phyloP scores from a whole-genome alignment of 345 rosid genomes.

The Microcos paniculata region DNA sequence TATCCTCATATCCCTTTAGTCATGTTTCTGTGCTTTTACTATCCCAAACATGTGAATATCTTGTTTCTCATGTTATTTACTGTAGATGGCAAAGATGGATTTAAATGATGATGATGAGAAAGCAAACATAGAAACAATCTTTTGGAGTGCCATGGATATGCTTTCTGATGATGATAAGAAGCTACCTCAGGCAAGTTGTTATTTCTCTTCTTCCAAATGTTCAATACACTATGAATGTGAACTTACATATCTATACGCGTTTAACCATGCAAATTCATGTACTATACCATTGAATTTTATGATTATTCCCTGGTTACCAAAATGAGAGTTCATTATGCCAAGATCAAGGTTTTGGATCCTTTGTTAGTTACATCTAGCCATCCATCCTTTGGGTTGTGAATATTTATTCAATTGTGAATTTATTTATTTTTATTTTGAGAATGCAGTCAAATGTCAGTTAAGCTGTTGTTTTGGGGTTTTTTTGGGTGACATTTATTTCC shows the following conservation, averaged over 20 bases:
- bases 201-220: conserved; percentile 18
- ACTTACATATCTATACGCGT: neutral
- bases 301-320: neutral
- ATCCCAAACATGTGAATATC: neutral
- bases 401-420: neutral
- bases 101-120: conserved; percentile 88
- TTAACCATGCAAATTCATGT: neutral
- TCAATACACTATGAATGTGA: neutral
- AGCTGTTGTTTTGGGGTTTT: too few species aligned
- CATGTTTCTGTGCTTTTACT: neutral
- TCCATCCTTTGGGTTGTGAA: neutral
- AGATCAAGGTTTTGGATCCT: neutral
- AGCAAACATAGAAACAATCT: conserved; percentile 72
- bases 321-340: neutral
- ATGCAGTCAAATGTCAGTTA: neutral
- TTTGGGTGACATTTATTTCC: neutral
- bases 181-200: conserved; percentile 92
- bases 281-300: neutral
- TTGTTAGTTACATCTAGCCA: neutral
- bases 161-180: conserved; percentile 97
- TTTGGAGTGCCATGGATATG: conserved; percentile 97
- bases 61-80: neutral
- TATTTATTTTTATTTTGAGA: neutral
- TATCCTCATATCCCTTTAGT: neutral
- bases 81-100: conserved; percentile 96